Conservation (phyloP, 768 basidiomycete species). For the Mycena indigotica region DNA sequence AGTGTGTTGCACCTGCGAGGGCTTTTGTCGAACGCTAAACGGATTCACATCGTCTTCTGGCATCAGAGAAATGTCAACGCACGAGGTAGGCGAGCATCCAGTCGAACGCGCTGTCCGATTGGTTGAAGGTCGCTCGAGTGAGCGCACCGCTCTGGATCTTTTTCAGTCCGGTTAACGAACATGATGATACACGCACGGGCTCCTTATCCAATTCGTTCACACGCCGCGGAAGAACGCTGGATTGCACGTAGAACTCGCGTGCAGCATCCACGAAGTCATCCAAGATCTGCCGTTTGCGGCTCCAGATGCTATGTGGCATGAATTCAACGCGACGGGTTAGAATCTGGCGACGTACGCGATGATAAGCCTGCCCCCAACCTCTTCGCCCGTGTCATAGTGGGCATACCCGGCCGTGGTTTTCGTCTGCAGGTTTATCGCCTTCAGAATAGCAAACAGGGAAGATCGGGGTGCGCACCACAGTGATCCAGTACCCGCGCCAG, state of each 20-base stretch:
- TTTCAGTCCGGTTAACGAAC: neutral
- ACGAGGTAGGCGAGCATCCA: conserved; percentile 20
- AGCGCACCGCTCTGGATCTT: conserved; percentile 9
- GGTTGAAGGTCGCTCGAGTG: conserved; percentile 11
- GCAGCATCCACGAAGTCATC: conserved; percentile 14
- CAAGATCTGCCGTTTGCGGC: conserved; percentile 11
- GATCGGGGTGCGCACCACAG: conserved; percentile 6
- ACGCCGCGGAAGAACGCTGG: conserved; percentile 11
- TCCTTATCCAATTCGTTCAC: conserved; percentile 15
- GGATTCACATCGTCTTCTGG: too few relatives aligned
- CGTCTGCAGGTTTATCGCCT: neutral
- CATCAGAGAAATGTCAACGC: neutral
- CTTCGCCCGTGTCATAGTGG: conserved; percentile 19
- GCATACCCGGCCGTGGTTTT: conserved; percentile 13
- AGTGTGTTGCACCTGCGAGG: conserved; percentile 2
- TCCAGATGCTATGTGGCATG: conserved; percentile 7
- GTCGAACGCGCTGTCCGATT: conserved; percentile 12
- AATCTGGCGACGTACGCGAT: conserved; percentile 5
- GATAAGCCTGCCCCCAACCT: conserved; percentile 11
- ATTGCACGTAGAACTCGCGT: conserved; percentile 12
- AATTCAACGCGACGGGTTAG: neutral
- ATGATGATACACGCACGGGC: neutral
- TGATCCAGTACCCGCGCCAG: conserved; percentile 19
- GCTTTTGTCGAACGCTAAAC: conserved; percentile 10
- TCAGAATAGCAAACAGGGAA: neutral